Evolutionary conservation across 805 yeast genomes (phyloP), one percentile per base, ranked within the genome.

Genomic region (Danielozyma ontarioensis): DNA sequence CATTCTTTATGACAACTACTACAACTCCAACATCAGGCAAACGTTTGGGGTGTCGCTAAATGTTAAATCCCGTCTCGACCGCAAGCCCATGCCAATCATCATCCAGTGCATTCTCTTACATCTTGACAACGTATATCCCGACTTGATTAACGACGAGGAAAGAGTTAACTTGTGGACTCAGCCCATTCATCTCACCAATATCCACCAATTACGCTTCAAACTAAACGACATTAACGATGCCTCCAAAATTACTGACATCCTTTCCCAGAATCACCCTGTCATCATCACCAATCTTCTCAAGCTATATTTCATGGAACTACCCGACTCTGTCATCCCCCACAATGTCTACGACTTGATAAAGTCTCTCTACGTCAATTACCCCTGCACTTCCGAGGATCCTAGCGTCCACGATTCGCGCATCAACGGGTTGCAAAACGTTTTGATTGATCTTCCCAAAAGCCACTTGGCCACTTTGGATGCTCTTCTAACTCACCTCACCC

Each of bases 381-480:
- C 48, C 58, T 36, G 31, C 11, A 41, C 35, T 4, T 15, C 31
- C 18, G 8, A 19, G 8, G 22, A 19, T 10, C 31, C 31, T 4
- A 25, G 11, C 3, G 39, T 46, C 7, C 46, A 44, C 23, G 57
- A 53, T 18, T 34, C 47, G 5, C 67, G 94, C 36, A 59, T 81
- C 11, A 70, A 66, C 30, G 87, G 88, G 0, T 57, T 85, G 32
- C 80, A 75, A 25, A 81, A 78, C 39, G 75, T 82, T 0, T 63
- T 86, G 36, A 67, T 74, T 3, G 83, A 83, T 36, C 65, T 86
- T 34, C 78, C 87, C 14, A 75, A 80, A 32, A 70, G 82, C 28
- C 83, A 81, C 47, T 64, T 85, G 27, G 90, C 94, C 1, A 83
- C 94, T 0, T 67, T 86, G 34, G 89, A 83, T 53, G 88, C 89